phyloP scores from a whole-genome alignment of 139 green algal species.

The Tetradesmus obliquus region DNA sequence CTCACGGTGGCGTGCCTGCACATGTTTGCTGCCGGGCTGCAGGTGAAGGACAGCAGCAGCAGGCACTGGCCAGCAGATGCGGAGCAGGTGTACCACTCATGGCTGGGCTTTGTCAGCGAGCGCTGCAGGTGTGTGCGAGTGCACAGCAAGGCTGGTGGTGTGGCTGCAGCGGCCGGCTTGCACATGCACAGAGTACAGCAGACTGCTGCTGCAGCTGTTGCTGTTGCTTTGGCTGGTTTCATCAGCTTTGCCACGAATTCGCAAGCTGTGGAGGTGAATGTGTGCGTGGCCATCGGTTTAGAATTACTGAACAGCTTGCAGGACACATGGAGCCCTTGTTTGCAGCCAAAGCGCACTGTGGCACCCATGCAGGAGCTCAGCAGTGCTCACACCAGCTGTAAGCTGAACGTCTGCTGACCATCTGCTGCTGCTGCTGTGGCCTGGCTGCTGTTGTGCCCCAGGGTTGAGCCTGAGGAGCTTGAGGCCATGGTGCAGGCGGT shows the following conservation, averaged over 20 bases:
- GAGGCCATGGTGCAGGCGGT: conserved; percentile 1
- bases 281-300: too few species aligned
- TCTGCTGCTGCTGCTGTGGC: background rate
- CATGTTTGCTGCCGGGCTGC: background rate
- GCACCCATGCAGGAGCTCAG: too few species aligned
- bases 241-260: background rate
- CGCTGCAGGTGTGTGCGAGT: conserved; percentile 33
- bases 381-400: too few species aligned
- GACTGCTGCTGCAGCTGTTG: background rate
- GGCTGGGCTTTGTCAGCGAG: conserved; percentile 33
- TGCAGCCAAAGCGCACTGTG: too few species aligned
- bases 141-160: background rate
- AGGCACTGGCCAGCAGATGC: conserved; percentile 14
- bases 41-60: conserved; percentile 35
- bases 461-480: conserved; percentile 34
- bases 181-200: background rate
- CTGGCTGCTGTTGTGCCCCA: background rate
- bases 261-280: too few species aligned
- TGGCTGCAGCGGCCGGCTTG: background rate
- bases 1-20: background rate
- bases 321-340: too few species aligned
- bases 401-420: too few species aligned
- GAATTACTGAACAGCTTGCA: too few species aligned
- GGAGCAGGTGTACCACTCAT: conserved; percentile 23
- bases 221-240: background rate